A percentile compares a stretch with the other conserved stretches of the same genome.
These are phyloP conservation scores for Mucor lusitanicus DNA, from an alignment of 371 early-diverging fungal species.

Conservation along the genomic window DNA sequence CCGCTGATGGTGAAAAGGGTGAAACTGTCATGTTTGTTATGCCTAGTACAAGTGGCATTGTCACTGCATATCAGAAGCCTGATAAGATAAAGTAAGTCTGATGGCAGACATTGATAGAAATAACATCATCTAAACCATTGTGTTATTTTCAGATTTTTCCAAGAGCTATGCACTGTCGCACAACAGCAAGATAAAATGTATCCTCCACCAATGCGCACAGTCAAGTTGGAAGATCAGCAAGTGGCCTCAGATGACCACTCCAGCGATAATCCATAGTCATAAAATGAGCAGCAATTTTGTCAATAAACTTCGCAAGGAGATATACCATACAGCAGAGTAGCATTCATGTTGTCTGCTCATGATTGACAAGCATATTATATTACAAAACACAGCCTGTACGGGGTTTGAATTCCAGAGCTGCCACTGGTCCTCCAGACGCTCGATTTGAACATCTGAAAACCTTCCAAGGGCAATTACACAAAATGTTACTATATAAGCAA, in stretches of 20 bases:
- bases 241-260: neutral
- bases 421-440: too few species aligned
- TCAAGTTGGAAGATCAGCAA: neutral
- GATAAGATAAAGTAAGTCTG: conserved; percentile 54
- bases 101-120: neutral
- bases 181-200: conserved; percentile 21
- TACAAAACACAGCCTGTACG: too few species aligned
- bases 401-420: too few species aligned
- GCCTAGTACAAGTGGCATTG: conserved; percentile 76
- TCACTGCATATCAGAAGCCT: conserved; percentile 59
- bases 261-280: neutral
- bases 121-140: too few species aligned
- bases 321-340: neutral
- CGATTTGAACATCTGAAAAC: too few species aligned
- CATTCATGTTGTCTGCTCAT: too few species aligned
- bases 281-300: neutral
- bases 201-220: neutral
- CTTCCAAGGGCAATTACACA: too few species aligned
- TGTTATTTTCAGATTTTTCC: neutral
- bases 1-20: conserved; percentile 34
- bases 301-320: neutral
- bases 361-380: too few species aligned
- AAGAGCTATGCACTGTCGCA: neutral
- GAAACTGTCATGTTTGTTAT: conserved; percentile 65
- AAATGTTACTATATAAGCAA: too few species aligned